phyloP scores from a whole-genome alignment of 148 eudicot species.

The Heliamphora exappendiculata region DNA sequence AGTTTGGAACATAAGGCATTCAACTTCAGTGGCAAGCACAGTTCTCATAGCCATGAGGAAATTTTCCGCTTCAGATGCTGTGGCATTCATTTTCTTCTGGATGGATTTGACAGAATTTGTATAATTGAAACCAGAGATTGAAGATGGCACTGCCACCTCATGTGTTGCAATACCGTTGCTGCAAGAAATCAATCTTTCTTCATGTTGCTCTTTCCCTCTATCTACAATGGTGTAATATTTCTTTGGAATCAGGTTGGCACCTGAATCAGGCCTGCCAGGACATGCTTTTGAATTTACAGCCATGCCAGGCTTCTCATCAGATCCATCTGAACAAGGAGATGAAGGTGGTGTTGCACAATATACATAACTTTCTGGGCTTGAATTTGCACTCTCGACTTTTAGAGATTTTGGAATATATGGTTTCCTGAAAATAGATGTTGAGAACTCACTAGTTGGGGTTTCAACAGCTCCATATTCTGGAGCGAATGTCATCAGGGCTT shows the following conservation, averaged over 20 bases:
- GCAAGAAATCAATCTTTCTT: conserved; percentile 24
- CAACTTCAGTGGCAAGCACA: conserved; percentile 74
- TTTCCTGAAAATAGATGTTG: conserved; percentile 62
- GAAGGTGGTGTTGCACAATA: conserved; percentile 88
- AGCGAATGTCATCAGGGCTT: conserved; percentile 90
- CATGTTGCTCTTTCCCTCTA: conserved; percentile 34
- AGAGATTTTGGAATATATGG: conserved; percentile 79
- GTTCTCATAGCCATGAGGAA: conserved; percentile 48
- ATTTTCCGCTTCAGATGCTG: conserved; percentile 32
- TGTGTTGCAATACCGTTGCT: conserved; percentile 28
- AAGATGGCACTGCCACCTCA: conserved; percentile 33
- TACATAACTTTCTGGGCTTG: conserved; percentile 62
- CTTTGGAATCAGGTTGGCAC: conserved; percentile 30
- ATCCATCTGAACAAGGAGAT: conserved; percentile 53
- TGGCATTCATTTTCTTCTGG: conserved; percentile 31
- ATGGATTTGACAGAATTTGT: conserved; percentile 28
- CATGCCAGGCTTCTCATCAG: conserved; percentile 42
- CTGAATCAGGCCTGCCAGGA: conserved; percentile 39
- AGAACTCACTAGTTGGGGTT: conserved; percentile 51
- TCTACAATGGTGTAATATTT: conserved; percentile 60
- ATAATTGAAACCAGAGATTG: conserved; percentile 42
- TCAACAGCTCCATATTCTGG: conserved; percentile 95
- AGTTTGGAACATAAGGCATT: conserved; percentile 82
- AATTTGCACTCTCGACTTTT: conserved; percentile 59
- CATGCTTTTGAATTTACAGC: conserved; percentile 38